A percentile compares a stretch with the other conserved stretches of the same genome.
phyloP scores from a whole-genome alignment of 164 flowering plant genomes.

The Paratinospora sagittata region DNA sequence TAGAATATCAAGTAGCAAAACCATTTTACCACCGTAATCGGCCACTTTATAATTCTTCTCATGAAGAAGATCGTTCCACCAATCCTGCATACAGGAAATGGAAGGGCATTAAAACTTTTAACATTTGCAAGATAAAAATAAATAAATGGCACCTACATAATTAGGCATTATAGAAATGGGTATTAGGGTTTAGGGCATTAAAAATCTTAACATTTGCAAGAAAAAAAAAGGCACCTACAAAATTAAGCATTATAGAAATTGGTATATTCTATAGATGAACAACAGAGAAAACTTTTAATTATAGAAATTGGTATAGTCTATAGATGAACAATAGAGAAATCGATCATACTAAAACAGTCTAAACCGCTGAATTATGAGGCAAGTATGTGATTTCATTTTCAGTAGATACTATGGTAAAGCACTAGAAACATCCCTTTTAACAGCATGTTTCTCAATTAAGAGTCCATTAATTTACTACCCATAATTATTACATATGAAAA shows the following conservation, averaged over 20 bases:
- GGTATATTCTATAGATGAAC: neutral
- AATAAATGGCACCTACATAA: neutral
- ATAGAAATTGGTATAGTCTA: neutral
- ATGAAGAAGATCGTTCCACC: constrained; percentile 84
- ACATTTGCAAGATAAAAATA: neutral
- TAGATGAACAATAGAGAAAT: neutral
- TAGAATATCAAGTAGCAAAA: constrained; percentile 76
- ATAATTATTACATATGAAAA: neutral
- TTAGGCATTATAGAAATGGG: neutral
- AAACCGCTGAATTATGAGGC: neutral
- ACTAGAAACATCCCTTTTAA: too few species aligned
- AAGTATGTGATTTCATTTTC: neutral
- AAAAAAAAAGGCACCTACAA: neutral
- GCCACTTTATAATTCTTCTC: constrained; percentile 52
- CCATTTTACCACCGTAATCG: constrained; percentile 94
- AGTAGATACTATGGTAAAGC: neutral
- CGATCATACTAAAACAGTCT: neutral
- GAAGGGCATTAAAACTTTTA: neutral
- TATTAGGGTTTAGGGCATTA: neutral
- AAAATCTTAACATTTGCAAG: too few species aligned
- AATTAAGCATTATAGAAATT: neutral
- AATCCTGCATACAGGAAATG: constrained; percentile 42
- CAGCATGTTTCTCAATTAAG: too few species aligned
- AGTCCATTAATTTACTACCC: neutral
- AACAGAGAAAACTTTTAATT: neutral